phyloP scores from a whole-genome alignment of 257 asterid species.

The Perilla frutescens region DNA sequence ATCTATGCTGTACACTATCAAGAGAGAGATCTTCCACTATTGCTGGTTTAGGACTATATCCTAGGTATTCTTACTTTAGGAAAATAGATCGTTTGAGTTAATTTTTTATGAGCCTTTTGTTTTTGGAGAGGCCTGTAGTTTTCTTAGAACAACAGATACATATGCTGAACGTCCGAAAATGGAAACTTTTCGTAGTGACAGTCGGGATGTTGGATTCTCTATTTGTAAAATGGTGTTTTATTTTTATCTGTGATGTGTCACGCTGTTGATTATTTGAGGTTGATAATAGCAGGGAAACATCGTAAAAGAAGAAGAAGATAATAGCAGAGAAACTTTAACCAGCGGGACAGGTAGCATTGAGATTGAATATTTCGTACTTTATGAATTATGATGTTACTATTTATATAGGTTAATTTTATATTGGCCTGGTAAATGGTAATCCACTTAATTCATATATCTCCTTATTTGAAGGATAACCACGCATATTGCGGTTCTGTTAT shows the following conservation, averaged over 20 bases:
- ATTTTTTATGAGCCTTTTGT: slow-evolving; percentile 26
- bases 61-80: slow-evolving; percentile 29
- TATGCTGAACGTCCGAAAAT: not conserved
- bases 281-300: not conserved
- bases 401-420: too few species aligned
- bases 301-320: not conserved
- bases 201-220: not conserved
- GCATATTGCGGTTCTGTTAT: too few species aligned
- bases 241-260: not conserved
- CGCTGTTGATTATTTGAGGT: not conserved
- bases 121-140: slow-evolving; percentile 14
- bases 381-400: too few species aligned
- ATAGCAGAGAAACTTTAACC: not conserved
- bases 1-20: slow-evolving; percentile 40
- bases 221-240: slow-evolving; percentile 1
- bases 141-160: slow-evolving; percentile 18
- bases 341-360: not conserved
- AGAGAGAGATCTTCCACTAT: slow-evolving; percentile 29
- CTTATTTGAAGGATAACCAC: too few species aligned
- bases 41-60: slow-evolving; percentile 38
- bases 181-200: not conserved
- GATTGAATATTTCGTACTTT: too few species aligned
- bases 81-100: slow-evolving; percentile 13
- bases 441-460: too few species aligned
- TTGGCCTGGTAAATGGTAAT: too few species aligned